Percentiles rank a stretch among this genome's conserved stretches.
Evolutionary conservation across 148 eudicot species (phyloP).

Genomic region (Suaeda aralocaspica): DNA sequence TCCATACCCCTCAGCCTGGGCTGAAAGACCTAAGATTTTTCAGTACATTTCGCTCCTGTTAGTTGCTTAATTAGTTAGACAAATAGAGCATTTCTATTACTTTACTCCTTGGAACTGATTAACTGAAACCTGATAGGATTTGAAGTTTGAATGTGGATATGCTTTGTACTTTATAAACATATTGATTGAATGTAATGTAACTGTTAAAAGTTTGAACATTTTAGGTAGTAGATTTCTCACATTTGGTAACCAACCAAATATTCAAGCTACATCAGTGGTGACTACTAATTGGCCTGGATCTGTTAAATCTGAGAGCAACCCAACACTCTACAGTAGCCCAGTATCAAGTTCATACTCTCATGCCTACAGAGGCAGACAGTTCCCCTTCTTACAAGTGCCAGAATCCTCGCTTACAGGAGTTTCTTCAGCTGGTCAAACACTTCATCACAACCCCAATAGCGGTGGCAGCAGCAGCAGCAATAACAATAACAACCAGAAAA

Average conservation of each 20-base stretch:
- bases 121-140: background rate
- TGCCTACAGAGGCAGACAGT: constrained; percentile 39
- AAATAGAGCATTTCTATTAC: background rate
- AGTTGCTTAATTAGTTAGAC: background rate
- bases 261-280: constrained; percentile 40
- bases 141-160: background rate
- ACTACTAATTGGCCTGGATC: constrained; percentile 45
- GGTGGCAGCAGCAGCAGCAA: constrained; percentile 22
- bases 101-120: background rate
- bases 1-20: too few species aligned
- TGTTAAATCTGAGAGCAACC: constrained; percentile 39
- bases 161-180: background rate
- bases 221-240: constrained; percentile 52
- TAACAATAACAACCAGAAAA: constrained; percentile 20
- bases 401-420: constrained; percentile 29
- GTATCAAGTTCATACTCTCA: constrained; percentile 31
- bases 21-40: too few species aligned
- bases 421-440: constrained; percentile 38
- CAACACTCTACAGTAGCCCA: constrained; percentile 25
- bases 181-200: background rate
- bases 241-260: constrained; percentile 40
- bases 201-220: background rate
- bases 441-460: constrained; percentile 32
- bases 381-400: constrained; percentile 44
- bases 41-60: background rate